Conservation (phyloP, 768 basidiomycete genomes). For the Leccinum subtestaceum region DNA sequence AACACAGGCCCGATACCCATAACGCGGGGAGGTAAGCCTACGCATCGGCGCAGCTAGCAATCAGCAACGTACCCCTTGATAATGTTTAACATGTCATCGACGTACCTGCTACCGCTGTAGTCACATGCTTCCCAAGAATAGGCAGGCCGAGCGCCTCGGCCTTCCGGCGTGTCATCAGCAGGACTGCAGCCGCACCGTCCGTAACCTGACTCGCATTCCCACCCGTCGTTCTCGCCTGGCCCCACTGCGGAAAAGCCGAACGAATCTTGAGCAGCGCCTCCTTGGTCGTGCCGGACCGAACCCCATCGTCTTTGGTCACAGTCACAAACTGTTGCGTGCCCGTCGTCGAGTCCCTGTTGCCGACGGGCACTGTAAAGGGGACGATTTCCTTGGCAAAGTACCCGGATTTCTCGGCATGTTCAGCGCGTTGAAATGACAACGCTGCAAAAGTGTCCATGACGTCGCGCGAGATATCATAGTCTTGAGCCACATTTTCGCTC, state of each 20-base stretch:
- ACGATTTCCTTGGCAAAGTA: conserved; percentile 70
- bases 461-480: conserved; percentile 68
- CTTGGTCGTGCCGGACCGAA: conserved; percentile 70
- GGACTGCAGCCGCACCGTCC: conserved; percentile 77
- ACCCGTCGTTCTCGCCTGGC: conserved; percentile 67
- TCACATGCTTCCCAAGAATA: conserved; percentile 76
- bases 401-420: conserved; percentile 65
- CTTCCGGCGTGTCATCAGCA: conserved; percentile 78
- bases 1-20: conserved; percentile 87
- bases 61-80: not conserved
- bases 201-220: conserved; percentile 87
- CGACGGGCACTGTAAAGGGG: conserved; percentile 65
- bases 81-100: not conserved
- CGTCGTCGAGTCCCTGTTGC: conserved; percentile 57
- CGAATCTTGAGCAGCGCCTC: conserved; percentile 61
- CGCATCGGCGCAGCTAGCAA: not conserved
- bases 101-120: conserved; percentile 66
- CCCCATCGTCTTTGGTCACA: conserved; percentile 72
- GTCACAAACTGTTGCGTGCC: conserved; percentile 52
- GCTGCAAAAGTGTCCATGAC: conserved; percentile 78
- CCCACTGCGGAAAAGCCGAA: conserved; percentile 83
- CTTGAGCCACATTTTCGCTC: conserved; percentile 78
- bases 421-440: conserved; percentile 74
- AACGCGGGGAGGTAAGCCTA: conserved; percentile 73
- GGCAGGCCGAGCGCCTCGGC: conserved; percentile 72